These are phyloP conservation scores for Lachancea lanzarotensis DNA, from an alignment of 805 yeast species.

Conservation along the genomic window DNA sequence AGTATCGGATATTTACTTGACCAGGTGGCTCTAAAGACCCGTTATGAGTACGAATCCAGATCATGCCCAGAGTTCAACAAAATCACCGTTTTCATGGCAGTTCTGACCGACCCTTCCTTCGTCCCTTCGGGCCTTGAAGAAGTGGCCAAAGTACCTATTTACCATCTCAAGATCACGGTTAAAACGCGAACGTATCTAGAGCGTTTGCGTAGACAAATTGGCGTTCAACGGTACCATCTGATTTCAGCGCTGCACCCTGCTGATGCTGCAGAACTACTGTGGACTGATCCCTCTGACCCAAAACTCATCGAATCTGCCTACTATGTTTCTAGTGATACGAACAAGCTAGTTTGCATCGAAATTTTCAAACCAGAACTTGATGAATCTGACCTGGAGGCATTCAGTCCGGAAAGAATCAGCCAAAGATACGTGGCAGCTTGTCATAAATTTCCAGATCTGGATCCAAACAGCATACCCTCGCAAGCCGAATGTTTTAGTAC, in stretches of 20 bases:
- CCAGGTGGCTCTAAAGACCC: slow-evolving; percentile 27
- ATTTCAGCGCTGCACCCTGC: slow-evolving; percentile 26
- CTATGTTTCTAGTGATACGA: slow-evolving; percentile 41
- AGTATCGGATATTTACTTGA: slow-evolving; percentile 26
- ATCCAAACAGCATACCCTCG: slow-evolving; percentile 38
- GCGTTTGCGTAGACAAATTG: slow-evolving; percentile 23
- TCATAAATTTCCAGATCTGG: slow-evolving; percentile 20
- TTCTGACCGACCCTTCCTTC: slow-evolving; percentile 18
- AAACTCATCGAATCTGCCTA: slow-evolving; percentile 40
- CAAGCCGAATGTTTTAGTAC: slow-evolving; percentile 55
- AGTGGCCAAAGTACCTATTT: slow-evolving; percentile 20
- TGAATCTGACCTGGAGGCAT: slow-evolving; percentile 37
- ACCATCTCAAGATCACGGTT: slow-evolving; percentile 33
- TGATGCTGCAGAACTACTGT: slow-evolving; percentile 27
- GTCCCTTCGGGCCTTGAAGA: slow-evolving; percentile 12
- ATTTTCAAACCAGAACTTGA: slow-evolving; percentile 47
- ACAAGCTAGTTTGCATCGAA: slow-evolving; percentile 46
- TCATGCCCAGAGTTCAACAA: slow-evolving; percentile 26
- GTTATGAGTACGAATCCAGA: slow-evolving; percentile 23
- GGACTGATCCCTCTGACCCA: slow-evolving; percentile 27
- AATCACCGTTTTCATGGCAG: slow-evolving; percentile 30
- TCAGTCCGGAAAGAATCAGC: slow-evolving; percentile 44
- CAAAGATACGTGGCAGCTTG: slow-evolving; percentile 42
- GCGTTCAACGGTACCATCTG: slow-evolving; percentile 31
- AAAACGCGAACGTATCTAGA: slow-evolving; percentile 28